These are phyloP conservation scores for Coniochaeta sp. DNA, from an alignment of 2,329 filamentous ascomycete species.

Conservation along the genomic window DNA sequence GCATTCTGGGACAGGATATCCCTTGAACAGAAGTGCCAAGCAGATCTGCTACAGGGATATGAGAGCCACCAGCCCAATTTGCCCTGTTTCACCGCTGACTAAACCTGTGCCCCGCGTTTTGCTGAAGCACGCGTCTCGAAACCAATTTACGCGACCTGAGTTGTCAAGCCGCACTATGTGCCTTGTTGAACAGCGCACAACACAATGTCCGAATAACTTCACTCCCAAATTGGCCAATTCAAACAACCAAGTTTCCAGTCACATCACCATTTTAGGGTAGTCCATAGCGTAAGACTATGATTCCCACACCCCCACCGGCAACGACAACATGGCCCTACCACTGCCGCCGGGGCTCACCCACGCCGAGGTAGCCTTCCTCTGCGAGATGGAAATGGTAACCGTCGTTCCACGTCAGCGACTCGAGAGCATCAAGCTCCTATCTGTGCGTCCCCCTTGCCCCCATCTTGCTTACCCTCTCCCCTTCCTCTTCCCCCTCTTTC, in stretches of 20 bases:
- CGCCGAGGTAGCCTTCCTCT: slow-evolving; percentile 85
- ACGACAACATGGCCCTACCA: slow-evolving; percentile 39
- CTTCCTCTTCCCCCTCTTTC: slow-evolving; percentile 17
- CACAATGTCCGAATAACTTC: neutral
- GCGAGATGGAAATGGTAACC: slow-evolving; percentile 95
- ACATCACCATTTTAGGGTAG: neutral
- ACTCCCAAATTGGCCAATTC: neutral
- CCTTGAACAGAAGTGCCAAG: neutral
- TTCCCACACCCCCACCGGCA: neutral
- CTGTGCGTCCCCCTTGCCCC: slow-evolving; percentile 52
- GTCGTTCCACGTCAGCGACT: slow-evolving; percentile 86
- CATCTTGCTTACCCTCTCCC: slow-evolving; percentile 4
- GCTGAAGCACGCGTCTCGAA: neutral
- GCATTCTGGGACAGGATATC: neutral
- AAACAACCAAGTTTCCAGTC: neutral
- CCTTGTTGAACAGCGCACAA: neutral
- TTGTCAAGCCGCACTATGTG: neutral
- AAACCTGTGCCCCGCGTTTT: neutral
- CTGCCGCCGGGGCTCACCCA: slow-evolving; percentile 59
- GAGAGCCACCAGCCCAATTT: neutral
- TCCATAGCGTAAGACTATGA: neutral
- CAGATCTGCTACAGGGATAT: neutral
- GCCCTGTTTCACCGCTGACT: neutral
- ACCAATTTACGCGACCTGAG: neutral
- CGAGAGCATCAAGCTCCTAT: slow-evolving; percentile 76